Base-by-base conservation (phyloP, 2,329 filamentous ascomycete genomes). In the Colletotrichum limetticola region DNA sequence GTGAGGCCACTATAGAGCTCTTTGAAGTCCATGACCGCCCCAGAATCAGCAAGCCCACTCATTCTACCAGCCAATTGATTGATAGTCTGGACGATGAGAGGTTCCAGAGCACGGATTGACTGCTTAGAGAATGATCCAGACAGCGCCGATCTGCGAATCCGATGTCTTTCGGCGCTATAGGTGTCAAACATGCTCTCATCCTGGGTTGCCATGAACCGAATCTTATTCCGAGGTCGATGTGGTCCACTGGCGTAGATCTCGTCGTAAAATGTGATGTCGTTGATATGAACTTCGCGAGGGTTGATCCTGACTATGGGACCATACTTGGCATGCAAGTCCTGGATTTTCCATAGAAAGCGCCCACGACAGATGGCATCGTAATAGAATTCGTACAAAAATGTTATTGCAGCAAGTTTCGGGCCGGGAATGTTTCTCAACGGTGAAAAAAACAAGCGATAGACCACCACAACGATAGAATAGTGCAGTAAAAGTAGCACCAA, bases 61-160 rank as follows among this genome's bases (percentile, higher is more conserved):
- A 80, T 69, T 11, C 78, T 72, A 4, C 60, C 58, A 24, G 74
- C 79, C 16, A 83, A 73, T 65, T 78, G 78, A 12, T 80, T 75
- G 2, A 80, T 71, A 26, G 76, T 82, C 1, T 78, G 74, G 8
- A 80, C 74, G 14, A 87, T 81, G 59, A 81, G 80, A 73, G 75
- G 83, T 75, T 83, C 79, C 2, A 86, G 76, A 1, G 75, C 75
- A 6, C 76, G 71, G 24, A 86, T 80, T 8, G 82, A 80, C 12
- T 78, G 77, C 46, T 79, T 81, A 2, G 85, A 85, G 75, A 87
- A 88, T 77, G 85, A 86, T 0, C 78, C 80, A 67, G 81, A 84
- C 60, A 87, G 71, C 2, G 83, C 78, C 4, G 74, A 79, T 16
- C 85, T 82, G 3, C 85, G 82, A 22, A 80, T 76, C 2, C 83